These are phyloP conservation scores for Salmacisia buchloeana DNA, from an alignment of 1,284 basidiomycete genomes.

Conservation along the genomic window DNA sequence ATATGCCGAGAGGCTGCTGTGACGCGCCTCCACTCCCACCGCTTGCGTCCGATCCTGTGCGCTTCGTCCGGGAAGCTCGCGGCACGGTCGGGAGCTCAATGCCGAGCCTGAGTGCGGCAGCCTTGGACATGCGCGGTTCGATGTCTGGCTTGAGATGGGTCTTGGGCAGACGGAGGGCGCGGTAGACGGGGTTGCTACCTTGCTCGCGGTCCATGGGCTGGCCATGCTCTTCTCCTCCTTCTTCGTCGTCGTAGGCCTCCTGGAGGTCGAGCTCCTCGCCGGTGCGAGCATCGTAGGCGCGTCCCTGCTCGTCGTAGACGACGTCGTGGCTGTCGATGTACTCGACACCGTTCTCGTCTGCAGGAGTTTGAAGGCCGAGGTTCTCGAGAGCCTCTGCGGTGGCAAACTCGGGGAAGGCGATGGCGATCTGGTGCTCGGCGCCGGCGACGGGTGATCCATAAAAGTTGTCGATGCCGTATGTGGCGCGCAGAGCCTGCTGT, in stretches of 20 bases:
- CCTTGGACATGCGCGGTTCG: conserved; percentile 68
- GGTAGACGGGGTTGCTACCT: conserved; percentile 56
- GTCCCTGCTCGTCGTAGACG: conserved; percentile 17
- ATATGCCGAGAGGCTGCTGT: conserved; percentile 22
- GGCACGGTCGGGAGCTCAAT: conserved; percentile 24
- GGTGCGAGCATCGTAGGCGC: conserved; percentile 15
- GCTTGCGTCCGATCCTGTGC: conserved; percentile 7
- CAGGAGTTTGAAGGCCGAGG: background rate
- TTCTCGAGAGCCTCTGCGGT: conserved; percentile 11
- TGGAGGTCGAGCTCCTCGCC: conserved; percentile 15
- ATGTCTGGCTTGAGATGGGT: conserved; percentile 64
- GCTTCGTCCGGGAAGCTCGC: background rate
- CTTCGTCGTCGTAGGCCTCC: conserved; percentile 35
- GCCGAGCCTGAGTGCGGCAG: conserved; percentile 64
- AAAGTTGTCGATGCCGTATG: conserved; percentile 23
- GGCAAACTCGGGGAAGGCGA: conserved; percentile 27
- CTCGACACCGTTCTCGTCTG: background rate
- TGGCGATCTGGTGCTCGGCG: conserved; percentile 23
- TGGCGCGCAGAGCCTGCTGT: conserved; percentile 4
- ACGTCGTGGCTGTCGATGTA: conserved; percentile 12
- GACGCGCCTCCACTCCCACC: background rate
- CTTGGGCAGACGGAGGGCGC: conserved; percentile 65
- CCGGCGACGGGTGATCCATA: conserved; percentile 21
- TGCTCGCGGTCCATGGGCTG: background rate
- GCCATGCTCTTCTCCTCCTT: conserved; percentile 33